Percentiles rank a stretch among this genome's conserved stretches.
Conservation (phyloP, 495 filamentous ascomycete species). For the Penicillium lividum region DNA sequence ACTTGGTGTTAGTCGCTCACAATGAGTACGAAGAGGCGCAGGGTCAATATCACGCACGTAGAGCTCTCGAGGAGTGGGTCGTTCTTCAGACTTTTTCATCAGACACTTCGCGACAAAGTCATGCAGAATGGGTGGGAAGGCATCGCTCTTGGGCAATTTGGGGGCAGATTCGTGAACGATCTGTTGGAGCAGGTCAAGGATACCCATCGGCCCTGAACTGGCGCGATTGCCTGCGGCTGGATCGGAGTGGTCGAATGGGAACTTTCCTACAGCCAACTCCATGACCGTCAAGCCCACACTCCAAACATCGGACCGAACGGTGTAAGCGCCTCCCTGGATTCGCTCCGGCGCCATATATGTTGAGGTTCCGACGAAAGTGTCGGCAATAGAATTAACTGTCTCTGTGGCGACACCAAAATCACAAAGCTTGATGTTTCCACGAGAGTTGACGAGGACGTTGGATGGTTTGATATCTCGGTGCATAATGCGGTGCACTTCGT, state of each 20-base stretch:
- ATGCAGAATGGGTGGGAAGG: constrained; percentile 90
- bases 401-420: constrained; percentile 98
- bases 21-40: neutral
- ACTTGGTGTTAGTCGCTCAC: constrained; percentile 7
- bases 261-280: constrained; percentile 95
- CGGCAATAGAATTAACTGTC: constrained; percentile 93
- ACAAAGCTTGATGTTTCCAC: constrained; percentile 93
- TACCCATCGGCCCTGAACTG: constrained; percentile 80
- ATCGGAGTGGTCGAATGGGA: constrained; percentile 84
- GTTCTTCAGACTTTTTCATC: constrained; percentile 79
- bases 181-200: constrained; percentile 92
- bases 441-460: constrained; percentile 92
- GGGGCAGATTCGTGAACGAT: constrained; percentile 97
- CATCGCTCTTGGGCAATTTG: constrained; percentile 91
- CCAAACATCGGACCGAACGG: constrained; percentile 98
- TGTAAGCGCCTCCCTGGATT: constrained; percentile 95
- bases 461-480: constrained; percentile 98
- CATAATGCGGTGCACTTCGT: constrained; percentile 93
- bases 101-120: constrained; percentile 97
- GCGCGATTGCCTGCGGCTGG: constrained; percentile 70
- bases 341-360: constrained; percentile 99
- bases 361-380: constrained; percentile 97
- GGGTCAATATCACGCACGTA: constrained; percentile 38
- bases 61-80: constrained; percentile 89
- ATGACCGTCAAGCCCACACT: constrained; percentile 95